Percentiles rank a stretch among this genome's conserved stretches.
These are phyloP conservation scores for Apiospora aurea DNA, from an alignment of 2,329 filamentous ascomycete species.

Conservation along the genomic window DNA sequence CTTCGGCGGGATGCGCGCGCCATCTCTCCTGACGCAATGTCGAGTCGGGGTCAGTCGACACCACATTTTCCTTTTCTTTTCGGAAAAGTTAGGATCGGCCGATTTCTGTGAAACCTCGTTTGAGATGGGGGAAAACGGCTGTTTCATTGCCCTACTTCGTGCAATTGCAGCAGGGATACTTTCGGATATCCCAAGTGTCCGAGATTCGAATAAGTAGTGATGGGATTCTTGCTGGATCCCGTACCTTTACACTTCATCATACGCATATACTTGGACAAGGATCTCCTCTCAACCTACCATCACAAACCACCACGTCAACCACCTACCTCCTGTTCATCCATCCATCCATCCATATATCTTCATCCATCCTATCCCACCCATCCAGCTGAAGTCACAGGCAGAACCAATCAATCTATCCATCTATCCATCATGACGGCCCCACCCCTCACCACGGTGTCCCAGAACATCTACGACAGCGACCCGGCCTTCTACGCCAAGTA, in stretches of 20 bases:
- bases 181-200: background rate
- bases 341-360: background rate
- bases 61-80: background rate
- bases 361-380: background rate
- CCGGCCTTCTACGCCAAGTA: conserved; percentile 16
- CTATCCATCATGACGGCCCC: background rate
- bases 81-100: background rate
- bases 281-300: background rate
- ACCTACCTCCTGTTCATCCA: too few relatives aligned
- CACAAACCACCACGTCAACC: background rate
- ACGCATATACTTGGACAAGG: background rate
- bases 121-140: background rate
- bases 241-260: background rate
- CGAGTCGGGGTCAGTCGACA: background rate
- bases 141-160: background rate
- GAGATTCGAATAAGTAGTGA: background rate
- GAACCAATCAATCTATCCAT: too few relatives aligned
- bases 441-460: background rate
- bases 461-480: conserved; percentile 14
- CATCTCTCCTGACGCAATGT: background rate
- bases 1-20: background rate
- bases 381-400: too few relatives aligned
- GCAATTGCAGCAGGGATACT: background rate
- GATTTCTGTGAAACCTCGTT: background rate
- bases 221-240: background rate